phyloP scores from a whole-genome alignment of 139 green algal species.

The Pseudopediastrum boryanum region DNA sequence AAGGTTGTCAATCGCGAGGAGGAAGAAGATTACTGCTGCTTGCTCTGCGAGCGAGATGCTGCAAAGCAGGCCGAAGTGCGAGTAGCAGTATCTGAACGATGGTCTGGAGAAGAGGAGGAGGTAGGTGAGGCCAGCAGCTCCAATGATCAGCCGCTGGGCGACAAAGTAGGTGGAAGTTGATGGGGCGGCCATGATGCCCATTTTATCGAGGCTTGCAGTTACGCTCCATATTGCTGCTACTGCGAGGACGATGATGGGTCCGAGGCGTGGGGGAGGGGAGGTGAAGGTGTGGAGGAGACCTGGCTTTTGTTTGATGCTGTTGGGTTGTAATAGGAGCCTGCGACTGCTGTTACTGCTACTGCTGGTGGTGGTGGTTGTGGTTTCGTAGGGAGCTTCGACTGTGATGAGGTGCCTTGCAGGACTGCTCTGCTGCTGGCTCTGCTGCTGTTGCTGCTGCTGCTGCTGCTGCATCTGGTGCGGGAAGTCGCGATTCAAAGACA shows the following conservation, averaged over 20 bases:
- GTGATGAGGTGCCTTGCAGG: background rate
- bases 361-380: background rate
- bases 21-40: constrained; percentile 50
- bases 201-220: constrained; percentile 64
- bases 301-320: no score
- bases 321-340: no score
- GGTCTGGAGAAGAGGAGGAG: background rate
- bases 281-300: no score
- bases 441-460: background rate
- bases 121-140: background rate
- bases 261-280: background rate
- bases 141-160: constrained; percentile 41
- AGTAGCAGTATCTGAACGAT: background rate
- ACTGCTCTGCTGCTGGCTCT: background rate
- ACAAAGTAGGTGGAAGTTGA: constrained; percentile 49
- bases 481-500: no score
- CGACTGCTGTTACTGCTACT: constrained; percentile 10
- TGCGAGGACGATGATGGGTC: constrained; percentile 37
- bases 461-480: no score
- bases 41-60: constrained; percentile 53
- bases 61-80: constrained; percentile 35
- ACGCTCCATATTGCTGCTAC: constrained; percentile 48
- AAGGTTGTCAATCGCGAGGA: constrained; percentile 57
- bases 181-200: constrained; percentile 41
- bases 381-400: background rate